Conservation (phyloP, 768 basidiomycete species). For the Amanita phalloides region DNA sequence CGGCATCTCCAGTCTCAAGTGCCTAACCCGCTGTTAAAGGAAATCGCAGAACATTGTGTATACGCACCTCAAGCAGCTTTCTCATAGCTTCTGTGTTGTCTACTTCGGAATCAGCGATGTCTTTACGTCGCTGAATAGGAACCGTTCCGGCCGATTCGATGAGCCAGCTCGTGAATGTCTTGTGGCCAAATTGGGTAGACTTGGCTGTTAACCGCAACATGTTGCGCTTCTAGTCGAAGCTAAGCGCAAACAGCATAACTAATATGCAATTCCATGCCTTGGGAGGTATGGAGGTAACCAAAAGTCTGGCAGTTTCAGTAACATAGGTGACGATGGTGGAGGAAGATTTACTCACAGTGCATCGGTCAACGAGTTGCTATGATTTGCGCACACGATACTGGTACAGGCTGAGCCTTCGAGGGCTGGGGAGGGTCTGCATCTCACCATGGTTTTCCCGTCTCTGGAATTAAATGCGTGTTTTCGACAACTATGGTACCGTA, state of each 20-base stretch:
- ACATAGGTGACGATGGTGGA: background rate
- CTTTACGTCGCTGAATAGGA: conserved; percentile 70
- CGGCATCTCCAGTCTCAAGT: conserved; percentile 63
- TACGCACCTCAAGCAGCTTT: conserved; percentile 51
- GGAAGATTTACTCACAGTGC: conserved; percentile 48
- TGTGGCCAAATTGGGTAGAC: conserved; percentile 73
- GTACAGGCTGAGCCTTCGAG: background rate
- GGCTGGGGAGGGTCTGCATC: background rate
- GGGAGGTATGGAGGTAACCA: conserved; percentile 65
- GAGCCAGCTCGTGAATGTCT: conserved; percentile 83
- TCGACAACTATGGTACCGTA: conserved; percentile 86
- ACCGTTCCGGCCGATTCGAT: conserved; percentile 85
- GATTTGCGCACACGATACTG: conserved; percentile 81
- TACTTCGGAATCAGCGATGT: conserved; percentile 38
- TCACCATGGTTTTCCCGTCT: conserved; percentile 67
- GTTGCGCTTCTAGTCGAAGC: conserved; percentile 46
- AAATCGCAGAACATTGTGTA: background rate
- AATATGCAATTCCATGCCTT: conserved; percentile 28
- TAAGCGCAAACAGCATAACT: background rate
- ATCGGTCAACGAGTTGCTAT: conserved; percentile 80
- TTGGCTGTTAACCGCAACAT: conserved; percentile 84
- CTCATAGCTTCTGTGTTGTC: conserved; percentile 68
- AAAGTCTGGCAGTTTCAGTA: conserved; percentile 27
- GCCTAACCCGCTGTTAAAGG: conserved; percentile 32
- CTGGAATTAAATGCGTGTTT: conserved; percentile 59